Base-by-base conservation (phyloP, 805 yeast species). In the Wickerhamomyces subpelliculosus region DNA sequence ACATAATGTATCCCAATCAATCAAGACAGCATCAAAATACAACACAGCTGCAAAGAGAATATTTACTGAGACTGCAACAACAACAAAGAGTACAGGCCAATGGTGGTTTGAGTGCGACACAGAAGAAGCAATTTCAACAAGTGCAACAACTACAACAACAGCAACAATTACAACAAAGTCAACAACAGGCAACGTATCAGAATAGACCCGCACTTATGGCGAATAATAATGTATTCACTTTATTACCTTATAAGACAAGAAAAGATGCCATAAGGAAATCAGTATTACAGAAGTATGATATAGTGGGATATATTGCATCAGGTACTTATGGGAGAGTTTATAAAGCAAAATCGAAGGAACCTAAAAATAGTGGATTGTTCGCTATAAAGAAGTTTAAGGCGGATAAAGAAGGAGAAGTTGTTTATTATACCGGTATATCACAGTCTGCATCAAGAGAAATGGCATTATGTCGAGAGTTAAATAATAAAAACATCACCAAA, bases 241-340 rank as follows among this genome's bases (percentile, higher is more conserved):
- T 77, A 21, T 74, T 67, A 1, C 79, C 80, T 0, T 83, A 82
- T 54, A 73, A 75, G 47, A 60, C 65, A 18, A 67, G 90, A 29
- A 73, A 75, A 52, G 96, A 87, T 54, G 59, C 72, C 20, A 61
- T 73, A 12, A 63, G 96, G 37, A 70, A 75, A 23, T 78, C 84
- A 3, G 96, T 93, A 4, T 63, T 87, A n/a, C 80, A 82, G 37
- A 83, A 81, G 49, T 93, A 89, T 61, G 89, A 83, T 44, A 82
- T 93, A 42, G 62, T 88, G 14, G 98, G 98, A 0, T 93, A 93
- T 60, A 93, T 93, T 41, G 98, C 98, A 1, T 96, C 98, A 0
- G 98, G 98, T 28, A 93, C 98, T 0, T 93, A 93, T 60, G 98
- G 98, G 41, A 75, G 87, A 41, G 96, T 87, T 18, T 93, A 88